Evolutionary conservation across 306 rosid species (phyloP).

Genomic region (Lablab purpureus): DNA sequence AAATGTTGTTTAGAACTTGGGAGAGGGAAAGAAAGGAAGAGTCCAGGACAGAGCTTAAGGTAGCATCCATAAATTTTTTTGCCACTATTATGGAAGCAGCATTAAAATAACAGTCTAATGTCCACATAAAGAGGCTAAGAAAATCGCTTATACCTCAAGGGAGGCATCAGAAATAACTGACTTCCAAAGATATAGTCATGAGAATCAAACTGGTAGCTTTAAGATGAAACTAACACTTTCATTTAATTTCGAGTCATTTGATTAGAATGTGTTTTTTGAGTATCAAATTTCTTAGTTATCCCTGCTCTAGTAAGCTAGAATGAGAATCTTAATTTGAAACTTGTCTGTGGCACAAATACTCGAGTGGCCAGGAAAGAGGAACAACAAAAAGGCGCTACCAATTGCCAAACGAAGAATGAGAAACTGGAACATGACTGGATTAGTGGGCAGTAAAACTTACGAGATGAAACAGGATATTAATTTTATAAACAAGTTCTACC

Average conservation of each 20-base stretch:
- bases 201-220: not conserved
- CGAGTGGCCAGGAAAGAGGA: constrained; percentile 28
- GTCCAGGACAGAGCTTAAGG: constrained; percentile 1
- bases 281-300: constrained; percentile 20
- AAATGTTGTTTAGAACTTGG: not conserved
- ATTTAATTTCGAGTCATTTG: not conserved
- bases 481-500: constrained; percentile 7
- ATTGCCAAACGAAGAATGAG: constrained; percentile 9
- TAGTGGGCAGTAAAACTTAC: not conserved
- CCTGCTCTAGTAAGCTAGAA: not conserved
- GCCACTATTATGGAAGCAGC: not conserved
- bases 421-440: not conserved
- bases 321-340: constrained; percentile 15
- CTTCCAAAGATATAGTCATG: not conserved
- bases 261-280: constrained; percentile 6
- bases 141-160: not conserved
- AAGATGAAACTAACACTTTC: constrained; percentile 1
- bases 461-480: not conserved
- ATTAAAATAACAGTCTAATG: not conserved
- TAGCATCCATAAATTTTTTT: not conserved
- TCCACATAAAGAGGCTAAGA: not conserved
- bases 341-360: constrained; percentile 6
- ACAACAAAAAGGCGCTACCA: constrained; percentile 1
- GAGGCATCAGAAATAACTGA: not conserved
- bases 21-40: constrained; percentile 1